Evolutionary conservation across 768 basidiomycete genomes (phyloP).

Genomic region (Trametes gibbosa): DNA sequence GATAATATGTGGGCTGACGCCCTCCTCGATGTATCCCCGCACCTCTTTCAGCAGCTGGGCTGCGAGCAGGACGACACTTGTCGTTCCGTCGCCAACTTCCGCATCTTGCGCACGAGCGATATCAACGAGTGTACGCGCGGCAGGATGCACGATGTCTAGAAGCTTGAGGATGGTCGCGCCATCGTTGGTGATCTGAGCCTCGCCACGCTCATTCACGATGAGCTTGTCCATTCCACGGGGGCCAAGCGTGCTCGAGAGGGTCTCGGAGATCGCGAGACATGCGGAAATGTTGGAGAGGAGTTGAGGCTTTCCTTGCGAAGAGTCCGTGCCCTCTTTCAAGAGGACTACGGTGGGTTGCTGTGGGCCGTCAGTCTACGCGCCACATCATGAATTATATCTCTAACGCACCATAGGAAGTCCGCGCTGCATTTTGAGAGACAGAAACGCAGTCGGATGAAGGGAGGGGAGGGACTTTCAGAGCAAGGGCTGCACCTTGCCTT

Average conservation of each 20-base stretch:
- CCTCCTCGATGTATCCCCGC: conserved; percentile 89
- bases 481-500: neutral
- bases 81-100: conserved; percentile 98
- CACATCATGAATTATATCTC: too few relatives aligned
- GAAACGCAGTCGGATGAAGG: neutral
- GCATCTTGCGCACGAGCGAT: conserved; percentile 98
- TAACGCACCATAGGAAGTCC: conserved; percentile 75
- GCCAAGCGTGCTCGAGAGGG: conserved; percentile 91
- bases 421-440: conserved; percentile 68
- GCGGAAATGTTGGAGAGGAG: conserved; percentile 94
- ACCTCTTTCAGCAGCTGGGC: conserved; percentile 94
- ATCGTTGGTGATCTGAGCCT: conserved; percentile 99
- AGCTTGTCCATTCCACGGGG: conserved; percentile 99
- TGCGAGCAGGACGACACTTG: conserved; percentile 91
- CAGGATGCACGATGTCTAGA: conserved; percentile 96
- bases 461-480: neutral
- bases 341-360: conserved; percentile 98
- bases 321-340: conserved; percentile 93
- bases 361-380: neutral
- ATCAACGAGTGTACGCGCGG: conserved; percentile 96
- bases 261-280: conserved; percentile 90
- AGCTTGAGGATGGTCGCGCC: conserved; percentile 98
- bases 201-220: conserved; percentile 89
- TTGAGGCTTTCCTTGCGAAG: conserved; percentile 91
- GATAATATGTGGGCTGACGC: conserved; percentile 95